Evolutionary conservation across 2,329 filamentous ascomycete species (phyloP), one percentile per base, ranked within the genome.

Genomic region (Neobulgaria alba): DNA sequence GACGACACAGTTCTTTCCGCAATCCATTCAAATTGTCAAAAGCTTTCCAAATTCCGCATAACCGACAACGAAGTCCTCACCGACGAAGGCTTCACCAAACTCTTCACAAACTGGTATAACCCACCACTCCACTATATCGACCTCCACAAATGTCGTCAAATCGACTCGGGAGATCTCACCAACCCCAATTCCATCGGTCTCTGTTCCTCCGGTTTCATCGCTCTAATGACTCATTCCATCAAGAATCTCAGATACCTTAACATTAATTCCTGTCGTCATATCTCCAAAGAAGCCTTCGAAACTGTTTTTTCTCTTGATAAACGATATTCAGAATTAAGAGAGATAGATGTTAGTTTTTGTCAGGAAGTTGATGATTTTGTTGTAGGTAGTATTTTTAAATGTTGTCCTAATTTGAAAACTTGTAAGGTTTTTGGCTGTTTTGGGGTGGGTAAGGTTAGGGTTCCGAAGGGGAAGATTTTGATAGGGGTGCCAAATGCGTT

Each of bases 141-240:
- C 59, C 62, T 96, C 12, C 79, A 83, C 52, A 79, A 81, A 47
- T 88, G 81, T 45, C 83, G 89, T 14, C 77, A 87, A 53, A 59
- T 93, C 23, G 85, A 95, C 57, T 77, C 85, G 43, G 65, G 68
- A 36, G 74, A 75, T 18, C 73, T 79, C 16, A 75, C 79, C 3
- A 79, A 80, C 34, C 72, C 75, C 0, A 65, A 78, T 41, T 69
- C 73, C 17, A 65, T 90, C 33, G 90, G 89, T 2, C 70, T 95
- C 21, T 86, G 82, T 38, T 82, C 79, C 1, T 63, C 73, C 4
- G 88, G 84, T 0, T 90, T 96, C 64, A 67, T 72, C 49, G 85
- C 86, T 0, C 64, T 95, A 32, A 95, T 95, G 85, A 65, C 67
- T 0, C 90, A 95, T 58, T 95, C 88, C 0, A 85, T 85, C 3